Conservation (phyloP, 2,329 filamentous ascomycete genomes). For the Penicillium glabrum region DNA sequence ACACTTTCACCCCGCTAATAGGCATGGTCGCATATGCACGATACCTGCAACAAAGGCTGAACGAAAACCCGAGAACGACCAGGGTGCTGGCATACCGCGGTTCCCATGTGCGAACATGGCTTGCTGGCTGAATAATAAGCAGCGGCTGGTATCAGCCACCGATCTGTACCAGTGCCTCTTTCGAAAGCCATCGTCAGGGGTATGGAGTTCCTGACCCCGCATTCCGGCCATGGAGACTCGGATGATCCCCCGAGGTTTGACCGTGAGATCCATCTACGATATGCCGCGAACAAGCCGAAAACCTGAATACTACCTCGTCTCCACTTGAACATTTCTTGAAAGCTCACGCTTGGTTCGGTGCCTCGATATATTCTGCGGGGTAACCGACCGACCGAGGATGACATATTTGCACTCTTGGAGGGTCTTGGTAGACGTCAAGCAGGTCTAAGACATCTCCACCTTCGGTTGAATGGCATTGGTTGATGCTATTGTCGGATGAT, state of each 20-base stretch:
- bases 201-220: not conserved
- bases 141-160: not conserved
- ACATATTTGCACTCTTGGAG: not conserved
- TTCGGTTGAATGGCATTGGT: not conserved
- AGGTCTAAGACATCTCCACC: not conserved
- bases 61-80: not conserved
- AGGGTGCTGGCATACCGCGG: not conserved
- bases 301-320: not conserved
- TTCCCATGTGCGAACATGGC: not conserved
- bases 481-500: not conserved
- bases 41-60: not conserved
- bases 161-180: not conserved
- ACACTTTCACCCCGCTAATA: not conserved
- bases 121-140: not conserved
- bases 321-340: not conserved
- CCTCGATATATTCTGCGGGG: not conserved
- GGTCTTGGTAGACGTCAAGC: not conserved
- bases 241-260: not conserved
- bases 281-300: not conserved
- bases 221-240: not conserved
- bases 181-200: not conserved
- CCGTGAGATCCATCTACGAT: not conserved
- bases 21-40: constrained; percentile 2
- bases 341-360: not conserved
- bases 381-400: not conserved